Evolutionary conservation across 2,329 filamentous ascomycete genomes (phyloP).

Genomic region (Epicoccum nigrum): DNA sequence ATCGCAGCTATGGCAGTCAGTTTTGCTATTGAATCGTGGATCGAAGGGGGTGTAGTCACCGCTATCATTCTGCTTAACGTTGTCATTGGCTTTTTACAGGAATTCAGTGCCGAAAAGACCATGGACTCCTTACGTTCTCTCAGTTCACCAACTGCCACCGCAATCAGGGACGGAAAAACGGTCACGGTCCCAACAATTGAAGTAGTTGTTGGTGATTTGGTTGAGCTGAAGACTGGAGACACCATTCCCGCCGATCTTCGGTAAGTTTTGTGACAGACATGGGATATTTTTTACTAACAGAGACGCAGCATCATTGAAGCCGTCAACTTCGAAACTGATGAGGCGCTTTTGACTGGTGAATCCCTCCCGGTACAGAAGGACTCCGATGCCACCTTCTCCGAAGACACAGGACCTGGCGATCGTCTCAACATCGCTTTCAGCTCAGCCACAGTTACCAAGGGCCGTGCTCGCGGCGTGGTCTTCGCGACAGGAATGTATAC

Average conservation of each 20-base stretch:
- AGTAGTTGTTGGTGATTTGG: constrained; percentile 70
- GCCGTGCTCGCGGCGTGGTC: constrained; percentile 70
- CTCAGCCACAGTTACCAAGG: constrained; percentile 71
- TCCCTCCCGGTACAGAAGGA: constrained; percentile 70
- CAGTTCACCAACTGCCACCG: constrained; percentile 52
- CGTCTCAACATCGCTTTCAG: constrained; percentile 73
- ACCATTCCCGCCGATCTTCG: constrained; percentile 72
- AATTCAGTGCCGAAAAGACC: constrained; percentile 56
- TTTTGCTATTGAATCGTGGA: constrained; percentile 54
- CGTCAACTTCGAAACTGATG: constrained; percentile 78
- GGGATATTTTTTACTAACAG: neutral
- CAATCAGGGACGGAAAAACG: constrained; percentile 60
- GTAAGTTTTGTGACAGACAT: constrained; percentile 14
- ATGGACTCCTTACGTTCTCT: constrained; percentile 55
- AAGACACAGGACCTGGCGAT: constrained; percentile 67
- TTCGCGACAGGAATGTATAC: constrained; percentile 72
- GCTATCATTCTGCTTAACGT: constrained; percentile 55
- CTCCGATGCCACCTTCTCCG: constrained; percentile 59
- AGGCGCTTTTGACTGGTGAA: constrained; percentile 73
- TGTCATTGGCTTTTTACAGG: constrained; percentile 54
- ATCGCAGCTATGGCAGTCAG: constrained; percentile 55
- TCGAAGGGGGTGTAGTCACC: constrained; percentile 56
- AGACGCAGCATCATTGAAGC: constrained; percentile 57
- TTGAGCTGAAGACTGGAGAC: constrained; percentile 67
- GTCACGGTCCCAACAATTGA: constrained; percentile 60